Conservation (phyloP, 2,329 filamentous ascomycete species). For the Colletotrichum noveboracense region DNA sequence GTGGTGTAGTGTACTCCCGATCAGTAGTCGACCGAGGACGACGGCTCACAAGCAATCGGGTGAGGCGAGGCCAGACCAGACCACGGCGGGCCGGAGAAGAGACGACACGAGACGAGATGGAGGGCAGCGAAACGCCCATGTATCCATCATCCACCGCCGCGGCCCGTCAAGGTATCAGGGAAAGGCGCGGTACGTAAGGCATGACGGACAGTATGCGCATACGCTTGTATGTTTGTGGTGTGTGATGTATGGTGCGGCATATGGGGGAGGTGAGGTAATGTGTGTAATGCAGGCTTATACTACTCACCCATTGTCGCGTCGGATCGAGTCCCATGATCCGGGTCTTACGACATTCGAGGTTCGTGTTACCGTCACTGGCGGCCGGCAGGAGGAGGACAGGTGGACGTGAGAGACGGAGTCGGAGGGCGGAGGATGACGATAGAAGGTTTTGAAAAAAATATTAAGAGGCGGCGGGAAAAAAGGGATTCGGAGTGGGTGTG, state of each 20-base stretch:
- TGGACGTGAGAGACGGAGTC: not conserved
- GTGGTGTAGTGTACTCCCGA: not conserved
- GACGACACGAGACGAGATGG: constrained; percentile 3
- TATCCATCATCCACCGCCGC: not conserved
- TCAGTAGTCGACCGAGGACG: not conserved
- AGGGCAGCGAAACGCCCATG: not conserved
- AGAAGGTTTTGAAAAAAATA: not conserved
- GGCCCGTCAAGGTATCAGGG: not conserved
- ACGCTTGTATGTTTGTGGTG: not conserved
- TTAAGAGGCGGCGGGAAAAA: not conserved
- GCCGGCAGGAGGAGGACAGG: not conserved
- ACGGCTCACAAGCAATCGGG: not conserved
- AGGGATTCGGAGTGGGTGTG: not conserved
- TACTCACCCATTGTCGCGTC: constrained; percentile 41
- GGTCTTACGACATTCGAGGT: constrained; percentile 26
- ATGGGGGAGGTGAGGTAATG: not conserved
- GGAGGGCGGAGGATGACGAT: not conserved
- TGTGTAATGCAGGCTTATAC: not conserved
- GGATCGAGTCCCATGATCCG: constrained; percentile 37
- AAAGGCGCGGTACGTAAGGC: not conserved
- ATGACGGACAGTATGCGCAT: not conserved
- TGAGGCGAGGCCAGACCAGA: constrained; percentile 4
- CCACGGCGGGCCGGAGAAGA: constrained; percentile 1
- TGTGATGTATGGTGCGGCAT: not conserved
- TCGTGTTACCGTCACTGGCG: constrained; percentile 4